Conservation (phyloP, 2,329 filamentous ascomycete genomes). For the Capronia americana region DNA sequence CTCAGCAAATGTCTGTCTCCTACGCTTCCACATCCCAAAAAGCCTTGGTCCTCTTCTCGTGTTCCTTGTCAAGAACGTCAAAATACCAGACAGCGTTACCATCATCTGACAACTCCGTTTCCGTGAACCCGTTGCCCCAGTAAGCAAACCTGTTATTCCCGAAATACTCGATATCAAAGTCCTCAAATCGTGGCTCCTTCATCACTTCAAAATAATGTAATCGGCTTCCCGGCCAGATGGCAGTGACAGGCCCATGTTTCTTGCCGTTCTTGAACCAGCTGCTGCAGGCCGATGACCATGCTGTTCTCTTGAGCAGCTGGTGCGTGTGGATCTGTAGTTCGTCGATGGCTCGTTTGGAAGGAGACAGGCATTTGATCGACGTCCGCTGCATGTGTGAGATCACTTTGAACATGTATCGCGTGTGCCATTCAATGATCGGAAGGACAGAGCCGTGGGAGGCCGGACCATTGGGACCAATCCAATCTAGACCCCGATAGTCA, state of each 20-base stretch:
- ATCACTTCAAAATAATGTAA: conserved; percentile 39
- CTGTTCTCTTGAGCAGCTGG: conserved; percentile 16
- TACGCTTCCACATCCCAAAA: too few relatives aligned
- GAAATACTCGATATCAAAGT: conserved; percentile 46
- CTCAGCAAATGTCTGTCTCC: too few relatives aligned
- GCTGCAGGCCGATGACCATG: conserved; percentile 20
- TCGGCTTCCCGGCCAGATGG: conserved; percentile 22
- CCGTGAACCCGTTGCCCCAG: too few relatives aligned
- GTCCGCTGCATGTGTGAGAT: conserved; percentile 38
- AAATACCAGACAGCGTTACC: too few relatives aligned
- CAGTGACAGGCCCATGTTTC: conserved; percentile 6
- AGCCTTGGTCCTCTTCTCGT: too few relatives aligned
- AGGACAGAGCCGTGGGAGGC: conserved; percentile 40
- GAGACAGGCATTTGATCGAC: conserved; percentile 27
- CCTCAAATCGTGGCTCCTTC: conserved; percentile 46
- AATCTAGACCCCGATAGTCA: not conserved
- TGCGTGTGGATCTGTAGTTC: conserved; percentile 21
- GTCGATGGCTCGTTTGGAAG: not conserved
- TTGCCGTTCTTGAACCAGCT: conserved; percentile 35
- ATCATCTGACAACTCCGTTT: too few relatives aligned
- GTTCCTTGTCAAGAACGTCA: too few relatives aligned
- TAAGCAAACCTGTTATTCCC: conserved; percentile 42
- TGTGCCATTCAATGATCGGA: conserved; percentile 37
- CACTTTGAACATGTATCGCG: conserved; percentile 36
- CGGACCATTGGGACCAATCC: conserved; percentile 36